Evolutionary conservation across 345 rosid genomes (phyloP).

Genomic region (Euphorbia pulcherrima): DNA sequence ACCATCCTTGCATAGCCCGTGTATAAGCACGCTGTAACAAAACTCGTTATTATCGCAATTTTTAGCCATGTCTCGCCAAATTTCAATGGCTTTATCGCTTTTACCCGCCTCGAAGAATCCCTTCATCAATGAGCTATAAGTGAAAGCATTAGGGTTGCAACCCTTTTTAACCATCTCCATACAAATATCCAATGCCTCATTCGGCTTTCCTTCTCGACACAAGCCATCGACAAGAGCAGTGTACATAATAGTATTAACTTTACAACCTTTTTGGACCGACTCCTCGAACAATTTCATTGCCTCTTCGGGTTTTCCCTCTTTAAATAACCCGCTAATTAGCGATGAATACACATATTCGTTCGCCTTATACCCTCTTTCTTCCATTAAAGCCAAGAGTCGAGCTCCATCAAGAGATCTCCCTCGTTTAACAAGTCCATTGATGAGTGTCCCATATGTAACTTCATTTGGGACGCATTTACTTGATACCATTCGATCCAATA

Average conservation of each 20-base stretch:
- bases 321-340: constrained; percentile 77
- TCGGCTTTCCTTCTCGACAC: constrained; percentile 58
- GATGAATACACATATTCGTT: constrained; percentile 66
- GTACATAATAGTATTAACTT: constrained; percentile 58
- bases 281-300: constrained; percentile 62
- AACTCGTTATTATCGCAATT: constrained; percentile 42
- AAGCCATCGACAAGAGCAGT: constrained; percentile 75
- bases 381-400: constrained; percentile 51
- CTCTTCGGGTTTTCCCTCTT: constrained; percentile 60
- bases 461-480: constrained; percentile 69
- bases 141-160: constrained; percentile 67
- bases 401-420: constrained; percentile 57
- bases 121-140: constrained; percentile 85
- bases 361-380: constrained; percentile 61
- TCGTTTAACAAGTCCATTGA: constrained; percentile 78
- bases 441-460: constrained; percentile 72
- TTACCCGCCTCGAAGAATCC: constrained; percentile 63
- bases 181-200: constrained; percentile 60
- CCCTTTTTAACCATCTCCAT: constrained; percentile 52
- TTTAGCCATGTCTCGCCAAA: constrained; percentile 68
- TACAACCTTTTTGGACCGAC: constrained; percentile 50
- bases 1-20: constrained; percentile 72
- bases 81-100: constrained; percentile 56
- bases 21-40: constrained; percentile 69
- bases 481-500: constrained; percentile 69